These are phyloP conservation scores for Phytopythium vexans DNA, from an alignment of 352 stramenopile genomes.

Conservation along the genomic window DNA sequence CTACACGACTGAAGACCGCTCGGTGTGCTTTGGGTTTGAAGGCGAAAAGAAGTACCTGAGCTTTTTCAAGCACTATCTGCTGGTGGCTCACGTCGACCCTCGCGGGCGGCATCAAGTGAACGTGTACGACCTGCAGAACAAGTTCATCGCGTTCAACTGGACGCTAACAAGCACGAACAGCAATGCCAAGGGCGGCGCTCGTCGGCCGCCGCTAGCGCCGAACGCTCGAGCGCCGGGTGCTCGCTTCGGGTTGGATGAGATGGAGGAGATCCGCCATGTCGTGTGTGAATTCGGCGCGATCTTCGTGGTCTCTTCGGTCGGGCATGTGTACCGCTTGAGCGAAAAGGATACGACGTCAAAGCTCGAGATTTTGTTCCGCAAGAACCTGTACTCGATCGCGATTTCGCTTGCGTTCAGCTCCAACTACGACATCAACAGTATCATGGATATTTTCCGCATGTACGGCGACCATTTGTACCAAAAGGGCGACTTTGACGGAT, in stretches of 20 bases:
- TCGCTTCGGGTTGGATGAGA: slow-evolving; percentile 79
- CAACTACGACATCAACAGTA: slow-evolving; percentile 93
- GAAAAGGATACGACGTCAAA: slow-evolving; percentile 96
- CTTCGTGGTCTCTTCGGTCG: slow-evolving; percentile 84
- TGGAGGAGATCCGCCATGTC: slow-evolving; percentile 86
- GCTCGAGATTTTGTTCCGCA: slow-evolving; percentile 95
- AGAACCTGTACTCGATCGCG: slow-evolving; percentile 97
- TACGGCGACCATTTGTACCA: slow-evolving; percentile 98
- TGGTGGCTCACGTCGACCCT: slow-evolving; percentile 81
- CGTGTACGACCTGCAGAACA: slow-evolving; percentile 91
- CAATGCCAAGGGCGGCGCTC: slow-evolving; percentile 7
- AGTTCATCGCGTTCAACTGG: slow-evolving; percentile 92
- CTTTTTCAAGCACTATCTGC: slow-evolving; percentile 88
- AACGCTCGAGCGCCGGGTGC: slow-evolving; percentile 42
- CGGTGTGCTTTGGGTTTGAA: slow-evolving; percentile 87
- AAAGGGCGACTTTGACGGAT: slow-evolving; percentile 95
- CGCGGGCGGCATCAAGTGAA: slow-evolving; percentile 84
- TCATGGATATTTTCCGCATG: slow-evolving; percentile 95
- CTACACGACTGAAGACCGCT: slow-evolving; percentile 86
- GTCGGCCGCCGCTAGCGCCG: slow-evolving; percentile 24
- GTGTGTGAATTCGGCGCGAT: slow-evolving; percentile 85
- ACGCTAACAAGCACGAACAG: slow-evolving; percentile 65
- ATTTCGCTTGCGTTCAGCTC: slow-evolving; percentile 96
- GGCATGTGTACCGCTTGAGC: slow-evolving; percentile 90
- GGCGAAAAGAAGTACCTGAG: slow-evolving; percentile 83